These are phyloP conservation scores for Trametes punicea DNA, from an alignment of 768 basidiomycete genomes.

Conservation along the genomic window DNA sequence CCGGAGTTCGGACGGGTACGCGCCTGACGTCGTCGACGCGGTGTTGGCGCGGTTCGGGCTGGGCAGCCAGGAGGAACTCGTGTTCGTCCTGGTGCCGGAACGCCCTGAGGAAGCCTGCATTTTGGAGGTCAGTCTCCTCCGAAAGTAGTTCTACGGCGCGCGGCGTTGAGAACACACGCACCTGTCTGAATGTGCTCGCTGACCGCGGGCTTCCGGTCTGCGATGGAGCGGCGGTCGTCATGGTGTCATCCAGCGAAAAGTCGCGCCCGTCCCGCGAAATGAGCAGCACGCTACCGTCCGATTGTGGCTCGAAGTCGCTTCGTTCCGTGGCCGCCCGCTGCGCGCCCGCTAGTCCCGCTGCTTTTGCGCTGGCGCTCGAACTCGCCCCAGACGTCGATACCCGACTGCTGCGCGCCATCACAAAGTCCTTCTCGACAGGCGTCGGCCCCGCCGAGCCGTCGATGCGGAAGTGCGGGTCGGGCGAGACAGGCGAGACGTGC, in stretches of 20 bases:
- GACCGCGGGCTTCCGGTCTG: background rate
- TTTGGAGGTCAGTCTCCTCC: too few relatives aligned
- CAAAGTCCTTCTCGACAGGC: background rate
- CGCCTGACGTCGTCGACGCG: constrained; percentile 14
- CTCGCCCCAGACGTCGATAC: background rate
- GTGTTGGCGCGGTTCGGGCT: constrained; percentile 15
- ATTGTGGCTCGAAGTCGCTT: background rate
- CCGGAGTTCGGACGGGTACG: constrained; percentile 18
- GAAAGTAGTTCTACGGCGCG: background rate
- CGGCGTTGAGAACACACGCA: background rate
- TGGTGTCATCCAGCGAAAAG: constrained; percentile 7
- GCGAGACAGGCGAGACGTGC: constrained; percentile 16
- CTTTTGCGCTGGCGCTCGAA: background rate
- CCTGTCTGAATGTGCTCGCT: background rate
- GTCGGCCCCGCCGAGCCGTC: constrained; percentile 6
- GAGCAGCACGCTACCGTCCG: constrained; percentile 5
- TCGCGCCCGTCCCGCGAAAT: constrained; percentile 14
- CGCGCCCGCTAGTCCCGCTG: background rate
- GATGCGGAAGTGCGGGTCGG: constrained; percentile 13
- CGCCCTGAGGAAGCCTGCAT: background rate
- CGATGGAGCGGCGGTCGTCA: background rate
- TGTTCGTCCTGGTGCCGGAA: background rate
- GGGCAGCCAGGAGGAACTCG: constrained; percentile 10
- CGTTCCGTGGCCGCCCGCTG: background rate
- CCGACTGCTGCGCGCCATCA: background rate